Percentiles rank a stretch among this genome's conserved stretches.
Evolutionary conservation across 306 rosid species (phyloP).

Genomic region (Arachis hypogaea): DNA sequence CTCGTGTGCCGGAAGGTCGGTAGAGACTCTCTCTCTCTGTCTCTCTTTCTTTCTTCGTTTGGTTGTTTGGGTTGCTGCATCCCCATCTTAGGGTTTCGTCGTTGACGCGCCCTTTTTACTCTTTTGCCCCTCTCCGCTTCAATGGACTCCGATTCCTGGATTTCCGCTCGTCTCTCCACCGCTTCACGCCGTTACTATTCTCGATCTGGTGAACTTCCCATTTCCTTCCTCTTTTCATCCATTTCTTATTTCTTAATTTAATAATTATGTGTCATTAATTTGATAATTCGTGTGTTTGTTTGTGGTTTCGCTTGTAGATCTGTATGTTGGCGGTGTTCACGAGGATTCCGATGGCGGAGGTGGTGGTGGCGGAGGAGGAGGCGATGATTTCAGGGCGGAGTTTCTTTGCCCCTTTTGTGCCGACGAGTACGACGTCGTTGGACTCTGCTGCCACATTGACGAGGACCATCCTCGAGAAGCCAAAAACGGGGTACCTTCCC

Average conservation of each 20-base stretch:
- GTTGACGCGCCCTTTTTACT: not conserved
- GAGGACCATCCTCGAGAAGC: conserved; percentile 77
- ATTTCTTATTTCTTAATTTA: not conserved
- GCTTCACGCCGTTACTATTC: conserved; percentile 60
- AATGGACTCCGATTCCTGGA: conserved; percentile 78
- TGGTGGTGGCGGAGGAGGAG: too few species aligned
- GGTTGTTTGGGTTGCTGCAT: not conserved
- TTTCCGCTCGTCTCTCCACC: conserved; percentile 50
- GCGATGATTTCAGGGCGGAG: conserved; percentile 66
- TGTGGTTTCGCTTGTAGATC: conserved; percentile 52
- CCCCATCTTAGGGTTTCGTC: conserved; percentile 46
- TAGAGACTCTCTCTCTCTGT: conserved; percentile 38
- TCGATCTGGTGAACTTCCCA: conserved; percentile 57
- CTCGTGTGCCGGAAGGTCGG: conserved; percentile 28
- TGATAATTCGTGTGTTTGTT: not conserved
- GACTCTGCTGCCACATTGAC: conserved; percentile 87
- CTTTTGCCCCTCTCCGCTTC: not conserved
- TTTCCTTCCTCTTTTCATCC: not conserved
- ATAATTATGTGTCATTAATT: not conserved
- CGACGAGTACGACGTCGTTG: conserved; percentile 77
- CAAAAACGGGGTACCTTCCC: conserved; percentile 62
- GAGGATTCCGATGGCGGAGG: conserved; percentile 60
- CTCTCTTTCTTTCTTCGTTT: not conserved
- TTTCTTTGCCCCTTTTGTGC: conserved; percentile 79
- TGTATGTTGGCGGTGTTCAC: conserved; percentile 49